Percentiles rank a stretch among this genome's conserved stretches.
phyloP scores from a whole-genome alignment of 129 eudicot genomes.

The Tagetes patula region DNA sequence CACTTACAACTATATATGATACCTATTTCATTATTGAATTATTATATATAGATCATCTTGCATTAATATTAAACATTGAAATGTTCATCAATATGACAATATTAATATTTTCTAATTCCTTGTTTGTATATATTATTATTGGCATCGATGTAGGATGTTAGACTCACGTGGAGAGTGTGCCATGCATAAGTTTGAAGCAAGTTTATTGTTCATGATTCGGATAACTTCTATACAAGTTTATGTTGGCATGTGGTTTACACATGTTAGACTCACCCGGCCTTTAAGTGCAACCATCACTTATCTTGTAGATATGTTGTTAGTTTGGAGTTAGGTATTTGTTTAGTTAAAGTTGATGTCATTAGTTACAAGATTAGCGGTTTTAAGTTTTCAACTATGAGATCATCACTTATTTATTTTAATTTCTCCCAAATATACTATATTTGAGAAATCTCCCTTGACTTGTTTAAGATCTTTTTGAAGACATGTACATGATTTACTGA shows the following conservation, averaged over 20 bases:
- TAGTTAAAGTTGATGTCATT: slow-evolving; percentile 13
- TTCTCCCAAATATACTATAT: neutral
- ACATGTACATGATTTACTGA: too few relatives aligned
- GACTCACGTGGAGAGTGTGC: slow-evolving; percentile 29
- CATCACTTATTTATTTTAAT: neutral
- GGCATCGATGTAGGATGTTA: neutral
- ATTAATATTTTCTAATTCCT: neutral
- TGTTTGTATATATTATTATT: neutral
- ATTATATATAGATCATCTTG: neutral
- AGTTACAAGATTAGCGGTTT: neutral
- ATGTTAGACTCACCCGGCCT: neutral
- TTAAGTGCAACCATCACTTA: neutral
- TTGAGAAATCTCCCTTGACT: neutral
- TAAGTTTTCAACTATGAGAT: neutral
- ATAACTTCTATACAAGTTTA: neutral
- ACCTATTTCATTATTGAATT: slow-evolving; percentile 7
- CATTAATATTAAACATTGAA: neutral
- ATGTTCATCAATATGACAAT: neutral
- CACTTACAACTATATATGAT: neutral
- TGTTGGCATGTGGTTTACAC: slow-evolving; percentile 11
- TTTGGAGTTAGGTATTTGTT: slow-evolving; percentile 6
- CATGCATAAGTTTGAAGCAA: slow-evolving; percentile 16
- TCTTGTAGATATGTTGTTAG: slow-evolving; percentile 8
- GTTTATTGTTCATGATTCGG: slow-evolving; percentile 6
- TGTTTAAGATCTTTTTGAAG: too few relatives aligned